Percentiles rank a stretch among this genome's conserved stretches.
These are phyloP conservation scores for Madurella fahalii DNA, from an alignment of 2,329 filamentous ascomycete genomes.

Conservation along the genomic window DNA sequence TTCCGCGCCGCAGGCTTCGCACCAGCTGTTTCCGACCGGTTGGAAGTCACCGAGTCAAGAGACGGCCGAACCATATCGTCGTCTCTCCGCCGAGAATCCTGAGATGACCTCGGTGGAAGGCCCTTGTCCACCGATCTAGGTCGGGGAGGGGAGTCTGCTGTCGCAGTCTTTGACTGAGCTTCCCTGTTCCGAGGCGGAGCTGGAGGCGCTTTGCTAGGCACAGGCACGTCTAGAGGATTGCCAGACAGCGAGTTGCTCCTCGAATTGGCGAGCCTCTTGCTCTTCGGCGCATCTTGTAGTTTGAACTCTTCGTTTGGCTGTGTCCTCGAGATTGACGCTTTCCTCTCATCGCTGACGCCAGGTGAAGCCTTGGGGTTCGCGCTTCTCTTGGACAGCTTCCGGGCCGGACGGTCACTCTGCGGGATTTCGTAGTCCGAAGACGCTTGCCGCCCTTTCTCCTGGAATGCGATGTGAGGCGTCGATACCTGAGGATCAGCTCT, in stretches of 20 bases:
- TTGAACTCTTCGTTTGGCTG: conserved; percentile 61
- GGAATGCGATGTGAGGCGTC: conserved; percentile 88
- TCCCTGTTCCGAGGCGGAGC: conserved; percentile 21
- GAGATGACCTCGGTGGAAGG: conserved; percentile 50
- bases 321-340: conserved; percentile 32
- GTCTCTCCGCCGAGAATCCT: conserved; percentile 55
- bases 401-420: conserved; percentile 46
- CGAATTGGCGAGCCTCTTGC: conserved; percentile 44
- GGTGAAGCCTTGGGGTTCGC: conserved; percentile 32
- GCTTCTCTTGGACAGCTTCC: conserved; percentile 44
- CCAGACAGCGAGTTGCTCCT: conserved; percentile 44
- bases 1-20: conserved; percentile 59
- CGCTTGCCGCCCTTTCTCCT: conserved; percentile 70
- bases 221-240: conserved; percentile 32
- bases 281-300: conserved; percentile 75
- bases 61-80: conserved; percentile 46
- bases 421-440: conserved; percentile 58
- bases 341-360: conserved; percentile 37
- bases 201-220: conserved; percentile 28
- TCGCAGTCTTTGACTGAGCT: conserved; percentile 13
- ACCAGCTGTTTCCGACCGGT: conserved; percentile 36
- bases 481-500: conserved; percentile 49
- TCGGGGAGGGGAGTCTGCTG: conserved; percentile 34
- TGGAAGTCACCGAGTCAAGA: conserved; percentile 41
- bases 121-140: conserved; percentile 34